Conservation (phyloP, 805 yeast genomes). For the Pachysolen tannophilus region DNA sequence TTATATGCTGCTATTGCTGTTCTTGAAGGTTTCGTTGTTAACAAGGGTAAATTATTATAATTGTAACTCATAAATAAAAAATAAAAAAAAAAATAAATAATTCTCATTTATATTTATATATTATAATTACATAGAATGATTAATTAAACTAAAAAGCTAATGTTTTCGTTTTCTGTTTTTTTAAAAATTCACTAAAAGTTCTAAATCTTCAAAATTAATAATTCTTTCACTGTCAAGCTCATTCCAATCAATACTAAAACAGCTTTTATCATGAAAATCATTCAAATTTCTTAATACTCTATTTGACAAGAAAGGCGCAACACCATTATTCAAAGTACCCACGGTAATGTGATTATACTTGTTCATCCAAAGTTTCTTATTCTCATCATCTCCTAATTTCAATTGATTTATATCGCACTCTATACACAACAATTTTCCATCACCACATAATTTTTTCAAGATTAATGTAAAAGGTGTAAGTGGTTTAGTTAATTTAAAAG, state of each 20-base stretch:
- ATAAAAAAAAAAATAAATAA: too few species aligned
- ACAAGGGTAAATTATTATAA: conserved; percentile 74
- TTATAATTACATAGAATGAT: too few species aligned
- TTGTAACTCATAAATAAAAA: too few species aligned
- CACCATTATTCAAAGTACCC: conserved; percentile 41
- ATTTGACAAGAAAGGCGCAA: conserved; percentile 49
- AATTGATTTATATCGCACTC: conserved; percentile 29
- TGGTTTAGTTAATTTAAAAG: conserved; percentile 11
- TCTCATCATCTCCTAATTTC: conserved; percentile 10
- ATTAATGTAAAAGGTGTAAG: conserved; percentile 25
- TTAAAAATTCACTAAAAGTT: conserved; percentile 35
- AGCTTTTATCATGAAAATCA: conserved; percentile 12
- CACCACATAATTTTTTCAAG: conserved; percentile 40
- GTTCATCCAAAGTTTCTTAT: conserved; percentile 28
- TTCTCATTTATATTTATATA: too few species aligned
- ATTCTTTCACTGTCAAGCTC: background rate
- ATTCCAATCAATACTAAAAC: conserved; percentile 1
- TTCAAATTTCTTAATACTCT: conserved; percentile 18
- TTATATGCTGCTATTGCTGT: conserved; percentile 94
- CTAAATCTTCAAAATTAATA: conserved; percentile 21
- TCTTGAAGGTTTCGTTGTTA: conserved; percentile 80
- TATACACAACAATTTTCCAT: conserved; percentile 44
- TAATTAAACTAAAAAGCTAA: too few species aligned
- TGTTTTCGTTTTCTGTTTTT: too few species aligned
- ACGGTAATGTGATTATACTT: conserved; percentile 63